Conservation (phyloP, 768 basidiomycete species). For the Mycena haematopus region DNA sequence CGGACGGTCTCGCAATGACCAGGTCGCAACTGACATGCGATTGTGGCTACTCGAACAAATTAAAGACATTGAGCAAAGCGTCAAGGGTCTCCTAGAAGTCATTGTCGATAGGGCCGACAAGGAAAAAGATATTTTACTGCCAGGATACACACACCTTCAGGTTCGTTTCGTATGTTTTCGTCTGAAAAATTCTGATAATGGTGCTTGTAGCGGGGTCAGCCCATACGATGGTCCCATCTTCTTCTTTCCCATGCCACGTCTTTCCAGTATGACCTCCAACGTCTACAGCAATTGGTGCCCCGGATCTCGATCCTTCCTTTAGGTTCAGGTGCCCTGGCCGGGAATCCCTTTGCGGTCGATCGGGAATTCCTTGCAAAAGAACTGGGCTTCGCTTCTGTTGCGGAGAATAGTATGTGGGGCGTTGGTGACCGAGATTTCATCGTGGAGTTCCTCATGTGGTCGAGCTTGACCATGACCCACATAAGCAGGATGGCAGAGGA, state of each 20-base stretch:
- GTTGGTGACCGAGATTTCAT: conserved; percentile 98
- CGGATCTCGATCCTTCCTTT: conserved; percentile 94
- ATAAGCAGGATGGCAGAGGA: conserved; percentile 96
- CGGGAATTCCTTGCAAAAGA: conserved; percentile 91
- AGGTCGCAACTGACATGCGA: conserved; percentile 98
- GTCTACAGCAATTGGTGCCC: conserved; percentile 82
- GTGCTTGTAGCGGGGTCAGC: conserved; percentile 83
- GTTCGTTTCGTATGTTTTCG: conserved; percentile 45
- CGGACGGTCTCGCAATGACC: conserved; percentile 96
- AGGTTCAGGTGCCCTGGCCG: conserved; percentile 93
- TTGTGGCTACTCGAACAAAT: conserved; percentile 91
- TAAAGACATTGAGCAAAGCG: conserved; percentile 63
- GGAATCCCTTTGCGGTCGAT: conserved; percentile 94
- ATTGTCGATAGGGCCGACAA: conserved; percentile 93
- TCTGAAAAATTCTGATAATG: neutral
- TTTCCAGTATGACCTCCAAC: conserved; percentile 88
- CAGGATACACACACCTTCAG: conserved; percentile 98
- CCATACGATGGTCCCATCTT: conserved; percentile 98
- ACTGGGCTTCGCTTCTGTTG: conserved; percentile 85
- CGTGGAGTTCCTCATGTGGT: conserved; percentile 97
- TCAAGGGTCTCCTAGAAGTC: conserved; percentile 83
- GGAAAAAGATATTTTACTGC: conserved; percentile 89
- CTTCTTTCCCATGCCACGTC: conserved; percentile 95
- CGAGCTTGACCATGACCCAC: conserved; percentile 90
- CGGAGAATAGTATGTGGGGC: conserved; percentile 97